Evolutionary conservation across 768 basidiomycete genomes (phyloP), one percentile per base, ranked within the genome.

Genomic region (Phallus indusiatus): DNA sequence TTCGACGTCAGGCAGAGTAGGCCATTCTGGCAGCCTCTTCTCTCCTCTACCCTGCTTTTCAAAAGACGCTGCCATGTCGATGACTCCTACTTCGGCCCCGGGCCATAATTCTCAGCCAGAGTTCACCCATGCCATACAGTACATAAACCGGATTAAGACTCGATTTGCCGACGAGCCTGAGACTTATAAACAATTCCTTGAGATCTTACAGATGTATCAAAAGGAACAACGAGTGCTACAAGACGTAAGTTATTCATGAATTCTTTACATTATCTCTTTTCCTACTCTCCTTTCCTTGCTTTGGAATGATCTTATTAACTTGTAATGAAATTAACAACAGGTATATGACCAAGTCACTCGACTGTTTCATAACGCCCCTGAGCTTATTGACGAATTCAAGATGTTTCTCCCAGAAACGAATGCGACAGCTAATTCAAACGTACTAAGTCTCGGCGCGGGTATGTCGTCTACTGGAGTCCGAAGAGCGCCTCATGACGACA

Each of bases 141-240:
- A 94, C 70, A 85, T 99, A 66, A 97, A 96, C 81, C 95, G 94
- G 77, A 98, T 99, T 77, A 98, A 98, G 74, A 85, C 84, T 17
- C 85, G 94, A 20, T 98, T 87, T 71, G 73, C 82, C 11, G 84
- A 88, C 63, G 93, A 96, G 61, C 84, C 88, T n/a, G 91, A 93
- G 66, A 94, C 88, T 34, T 93, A 93, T 73, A 91, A 91, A 71
- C 85, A 88, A 67, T 93, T 93, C 67, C 73, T 93, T 65, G 90
- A 93, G 73, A 89, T 93, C 51, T 73, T 93, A 62, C 90, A 93
- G 72, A 82, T 86, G 48, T 90, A 91, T 73, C 88, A 90, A 67
- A 90, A 89, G 68, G 89, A 94, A 63, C 80, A 85, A 60, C 69
- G 82, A 51, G 65, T 70, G 18, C 78, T 78, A 37, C 74, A 77